Evolutionary conservation across 2,329 filamentous ascomycete genomes (phyloP).

Genomic region (Zymoseptoria passerinii): DNA sequence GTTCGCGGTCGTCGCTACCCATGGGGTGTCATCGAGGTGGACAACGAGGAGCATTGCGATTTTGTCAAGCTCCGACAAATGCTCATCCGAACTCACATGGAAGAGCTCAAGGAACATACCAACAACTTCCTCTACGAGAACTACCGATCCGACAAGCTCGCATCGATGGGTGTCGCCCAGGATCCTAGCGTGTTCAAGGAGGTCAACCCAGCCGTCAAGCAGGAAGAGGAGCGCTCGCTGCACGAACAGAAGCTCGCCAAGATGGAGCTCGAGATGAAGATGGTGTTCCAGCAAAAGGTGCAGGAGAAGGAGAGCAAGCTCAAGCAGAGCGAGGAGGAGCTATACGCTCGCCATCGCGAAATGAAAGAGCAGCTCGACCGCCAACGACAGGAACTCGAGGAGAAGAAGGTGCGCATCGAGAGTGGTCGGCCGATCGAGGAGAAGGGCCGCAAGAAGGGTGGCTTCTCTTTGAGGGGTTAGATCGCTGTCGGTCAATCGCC

Average conservation of each 20-base stretch:
- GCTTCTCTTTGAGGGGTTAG: slow-evolving; percentile 77
- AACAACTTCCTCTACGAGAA: slow-evolving; percentile 99
- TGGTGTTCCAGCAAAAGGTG: slow-evolving; percentile 99
- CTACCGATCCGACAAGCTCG: slow-evolving; percentile 99
- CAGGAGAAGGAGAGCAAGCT: slow-evolving; percentile 99
- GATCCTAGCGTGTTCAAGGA: slow-evolving; percentile 99
- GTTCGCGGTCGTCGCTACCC: slow-evolving; percentile 94
- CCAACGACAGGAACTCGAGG: slow-evolving; percentile 88
- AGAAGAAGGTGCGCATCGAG: slow-evolving; percentile 95
- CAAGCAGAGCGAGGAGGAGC: slow-evolving; percentile 97
- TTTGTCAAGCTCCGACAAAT: slow-evolving; percentile 99
- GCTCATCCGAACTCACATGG: slow-evolving; percentile 99
- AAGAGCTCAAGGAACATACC: slow-evolving; percentile 99
- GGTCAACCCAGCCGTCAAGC: slow-evolving; percentile 99
- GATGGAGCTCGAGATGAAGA: slow-evolving; percentile 99
- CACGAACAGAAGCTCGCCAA: slow-evolving; percentile 99
- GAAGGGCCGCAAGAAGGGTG: slow-evolving; percentile 91
- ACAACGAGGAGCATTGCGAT: slow-evolving; percentile 99
- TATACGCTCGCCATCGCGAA: slow-evolving; percentile 95
- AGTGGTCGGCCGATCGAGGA: slow-evolving; percentile 93
- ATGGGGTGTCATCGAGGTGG: slow-evolving; percentile 97
- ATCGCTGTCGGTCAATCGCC: neutral
- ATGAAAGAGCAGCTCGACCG: slow-evolving; percentile 99
- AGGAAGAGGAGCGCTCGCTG: slow-evolving; percentile 94
- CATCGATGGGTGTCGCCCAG: slow-evolving; percentile 95